Evolutionary conservation across 768 basidiomycete genomes (phyloP).

Genomic region (Pulveroboletus sp.): DNA sequence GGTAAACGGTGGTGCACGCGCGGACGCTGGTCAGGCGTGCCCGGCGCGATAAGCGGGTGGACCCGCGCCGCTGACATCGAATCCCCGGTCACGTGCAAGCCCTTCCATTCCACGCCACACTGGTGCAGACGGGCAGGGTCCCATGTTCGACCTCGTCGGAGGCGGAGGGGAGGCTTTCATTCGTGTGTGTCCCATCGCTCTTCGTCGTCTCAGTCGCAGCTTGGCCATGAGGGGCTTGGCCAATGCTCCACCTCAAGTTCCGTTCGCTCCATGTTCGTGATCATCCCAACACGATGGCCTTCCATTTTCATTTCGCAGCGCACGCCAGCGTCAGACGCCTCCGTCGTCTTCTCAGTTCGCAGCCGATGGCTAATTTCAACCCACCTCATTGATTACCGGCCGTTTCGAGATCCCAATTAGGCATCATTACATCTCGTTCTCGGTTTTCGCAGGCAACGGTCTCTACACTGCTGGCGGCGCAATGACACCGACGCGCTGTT

Average conservation of each 20-base stretch:
- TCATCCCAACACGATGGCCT: constrained; percentile 5
- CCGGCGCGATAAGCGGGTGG: constrained; percentile 16
- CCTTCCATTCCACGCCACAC: too few species aligned
- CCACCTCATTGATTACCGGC: constrained; percentile 6
- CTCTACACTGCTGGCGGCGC: too few species aligned
- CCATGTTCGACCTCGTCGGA: too few species aligned
- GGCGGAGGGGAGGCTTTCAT: too few species aligned
- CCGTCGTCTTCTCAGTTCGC: constrained; percentile 9
- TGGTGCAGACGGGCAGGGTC: too few species aligned
- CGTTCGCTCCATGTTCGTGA: constrained; percentile 1
- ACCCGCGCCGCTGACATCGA: constrained; percentile 18
- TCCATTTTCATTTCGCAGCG: constrained; percentile 18
- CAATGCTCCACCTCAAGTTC: constrained; percentile 13
- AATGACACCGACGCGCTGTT: too few species aligned
- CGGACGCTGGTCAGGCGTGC: not conserved
- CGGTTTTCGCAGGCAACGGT: not conserved
- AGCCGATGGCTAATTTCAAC: constrained; percentile 12
- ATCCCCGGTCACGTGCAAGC: constrained; percentile 20
- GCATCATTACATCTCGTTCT: not conserved
- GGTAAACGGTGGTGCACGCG: too few species aligned
- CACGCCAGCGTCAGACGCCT: constrained; percentile 2
- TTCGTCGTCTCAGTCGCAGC: not conserved
- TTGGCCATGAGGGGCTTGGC: not conserved
- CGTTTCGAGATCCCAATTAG: not conserved
- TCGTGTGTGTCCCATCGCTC: too few species aligned